A percentile compares a stretch with the other conserved stretches of the same genome.
phyloP scores from a whole-genome alignment of 306 rosid species.

The Cicer chorassanicum region DNA sequence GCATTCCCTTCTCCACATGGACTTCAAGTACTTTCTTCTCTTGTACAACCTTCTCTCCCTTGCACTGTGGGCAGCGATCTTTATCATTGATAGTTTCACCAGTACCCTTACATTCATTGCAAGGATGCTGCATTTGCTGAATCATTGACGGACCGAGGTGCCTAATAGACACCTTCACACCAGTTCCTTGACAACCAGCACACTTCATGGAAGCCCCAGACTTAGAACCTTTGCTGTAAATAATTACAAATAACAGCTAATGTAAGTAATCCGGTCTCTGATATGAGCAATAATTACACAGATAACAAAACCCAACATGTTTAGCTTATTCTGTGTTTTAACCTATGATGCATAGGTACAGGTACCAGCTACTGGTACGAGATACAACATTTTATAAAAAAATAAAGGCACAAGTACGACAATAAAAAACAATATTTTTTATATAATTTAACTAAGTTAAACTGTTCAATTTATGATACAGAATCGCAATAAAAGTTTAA shows the following conservation, averaged over 20 bases:
- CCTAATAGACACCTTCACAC: constrained; percentile 91
- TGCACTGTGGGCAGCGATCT: constrained; percentile 88
- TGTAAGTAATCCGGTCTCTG: not conserved
- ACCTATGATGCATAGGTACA: too few relatives aligned
- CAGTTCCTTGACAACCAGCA: constrained; percentile 92
- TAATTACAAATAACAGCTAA: not conserved
- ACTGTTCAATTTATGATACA: too few relatives aligned
- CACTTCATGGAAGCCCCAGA: constrained; percentile 93
- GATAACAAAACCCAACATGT: not conserved
- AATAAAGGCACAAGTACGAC: too few relatives aligned
- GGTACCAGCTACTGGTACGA: too few relatives aligned
- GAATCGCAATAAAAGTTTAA: too few relatives aligned
- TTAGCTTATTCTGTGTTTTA: not conserved
- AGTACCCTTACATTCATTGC: constrained; percentile 94
- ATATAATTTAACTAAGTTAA: too few relatives aligned
- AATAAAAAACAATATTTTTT: too few relatives aligned
- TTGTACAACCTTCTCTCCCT: constrained; percentile 92
- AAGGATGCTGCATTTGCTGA: constrained; percentile 97
- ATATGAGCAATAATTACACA: not conserved
- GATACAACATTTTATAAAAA: too few relatives aligned
- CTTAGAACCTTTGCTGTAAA: constrained; percentile 86
- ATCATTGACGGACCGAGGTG: constrained; percentile 97
- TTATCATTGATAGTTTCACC: constrained; percentile 90
- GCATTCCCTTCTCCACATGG: constrained; percentile 94
- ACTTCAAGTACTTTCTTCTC: constrained; percentile 97